phyloP scores from a whole-genome alignment of 495 filamentous ascomycete species.

The Beverwykella pulmonaria region DNA sequence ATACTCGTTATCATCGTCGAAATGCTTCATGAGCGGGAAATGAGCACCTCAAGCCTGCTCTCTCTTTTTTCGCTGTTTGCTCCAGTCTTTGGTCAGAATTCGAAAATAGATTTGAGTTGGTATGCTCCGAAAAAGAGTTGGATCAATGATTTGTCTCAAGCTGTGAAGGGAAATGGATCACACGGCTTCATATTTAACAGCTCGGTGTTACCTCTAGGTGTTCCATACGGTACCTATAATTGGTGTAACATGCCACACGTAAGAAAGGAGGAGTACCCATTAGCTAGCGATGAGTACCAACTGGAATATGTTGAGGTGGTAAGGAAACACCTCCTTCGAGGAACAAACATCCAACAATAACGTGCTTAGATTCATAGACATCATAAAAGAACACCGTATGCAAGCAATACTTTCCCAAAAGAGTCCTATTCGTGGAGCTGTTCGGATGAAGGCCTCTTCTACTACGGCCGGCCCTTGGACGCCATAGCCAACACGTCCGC shows the following conservation, averaged over 20 bases:
- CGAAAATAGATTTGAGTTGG: conserved; percentile 55
- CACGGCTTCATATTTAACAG: conserved; percentile 68
- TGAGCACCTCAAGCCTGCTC: conserved; percentile 18
- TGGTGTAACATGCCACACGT: conserved; percentile 81
- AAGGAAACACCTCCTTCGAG: conserved; percentile 28
- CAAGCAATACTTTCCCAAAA: conserved; percentile 65
- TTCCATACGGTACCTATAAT: conserved; percentile 62
- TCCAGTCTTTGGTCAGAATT: neutral
- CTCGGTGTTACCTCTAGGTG: conserved; percentile 52
- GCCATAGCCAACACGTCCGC: conserved; percentile 47
- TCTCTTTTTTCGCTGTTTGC: conserved; percentile 21
- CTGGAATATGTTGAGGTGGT: conserved; percentile 70
- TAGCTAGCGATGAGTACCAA: conserved; percentile 52
- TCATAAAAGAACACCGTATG: conserved; percentile 73
- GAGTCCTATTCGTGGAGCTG: conserved; percentile 70
- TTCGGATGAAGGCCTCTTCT: conserved; percentile 61
- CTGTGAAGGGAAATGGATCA: conserved; percentile 55
- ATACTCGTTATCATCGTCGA: conserved; percentile 8
- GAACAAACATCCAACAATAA: conserved; percentile 2
- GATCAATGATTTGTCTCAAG: conserved; percentile 60
- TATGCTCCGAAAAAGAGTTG: conserved; percentile 58
- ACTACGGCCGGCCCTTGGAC: conserved; percentile 56
- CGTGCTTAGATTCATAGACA: conserved; percentile 64
- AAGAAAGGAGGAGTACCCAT: conserved; percentile 58
- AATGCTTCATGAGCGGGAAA: conserved; percentile 11